These are phyloP conservation scores for Pichia heedii DNA, from an alignment of 805 yeast genomes.

Conservation along the genomic window DNA sequence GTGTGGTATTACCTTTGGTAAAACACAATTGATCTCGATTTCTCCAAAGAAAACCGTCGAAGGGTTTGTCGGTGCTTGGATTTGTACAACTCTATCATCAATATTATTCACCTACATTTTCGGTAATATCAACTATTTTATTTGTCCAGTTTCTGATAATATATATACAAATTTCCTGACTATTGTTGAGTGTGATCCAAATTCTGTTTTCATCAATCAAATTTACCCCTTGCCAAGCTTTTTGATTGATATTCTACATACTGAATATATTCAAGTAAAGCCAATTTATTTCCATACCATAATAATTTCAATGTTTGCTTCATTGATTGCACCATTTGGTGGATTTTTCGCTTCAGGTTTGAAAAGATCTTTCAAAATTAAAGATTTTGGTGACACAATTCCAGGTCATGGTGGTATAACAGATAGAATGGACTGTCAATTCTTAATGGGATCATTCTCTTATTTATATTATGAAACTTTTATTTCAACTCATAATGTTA, in stretches of 20 bases:
- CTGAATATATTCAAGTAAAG: slow-evolving; percentile 51
- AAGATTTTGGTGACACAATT: slow-evolving; percentile 96
- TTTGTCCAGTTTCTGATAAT: slow-evolving; percentile 64
- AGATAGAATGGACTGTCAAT: slow-evolving; percentile 96
- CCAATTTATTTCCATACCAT: slow-evolving; percentile 90
- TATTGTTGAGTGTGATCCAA: slow-evolving; percentile 65
- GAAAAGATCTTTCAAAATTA: slow-evolving; percentile 90
- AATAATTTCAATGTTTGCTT: slow-evolving; percentile 85
- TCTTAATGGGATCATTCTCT: slow-evolving; percentile 92
- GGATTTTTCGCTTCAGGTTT: slow-evolving; percentile 98
- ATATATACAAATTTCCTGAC: slow-evolving; percentile 40
- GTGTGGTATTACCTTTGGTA: slow-evolving; percentile 95
- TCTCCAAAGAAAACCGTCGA: slow-evolving; percentile 97
- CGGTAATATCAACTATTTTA: slow-evolving; percentile 61
- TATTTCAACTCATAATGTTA: slow-evolving; percentile 61
- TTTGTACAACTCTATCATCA: slow-evolving; percentile 76
- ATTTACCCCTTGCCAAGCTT: slow-evolving; percentile 66
- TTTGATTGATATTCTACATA: slow-evolving; percentile 35
- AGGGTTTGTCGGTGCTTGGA: slow-evolving; percentile 97
- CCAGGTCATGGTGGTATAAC: slow-evolving; percentile 99
- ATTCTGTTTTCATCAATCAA: slow-evolving; percentile 84
- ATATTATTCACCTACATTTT: slow-evolving; percentile 55
- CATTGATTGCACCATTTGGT: slow-evolving; percentile 95
- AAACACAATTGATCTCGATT: slow-evolving; percentile 82
- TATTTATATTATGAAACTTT: slow-evolving; percentile 91